Percentiles rank a stretch among this genome's conserved stretches.
These are phyloP conservation scores for Fusarium papillatum DNA, from an alignment of 2,329 filamentous ascomycete species.

Conservation along the genomic window DNA sequence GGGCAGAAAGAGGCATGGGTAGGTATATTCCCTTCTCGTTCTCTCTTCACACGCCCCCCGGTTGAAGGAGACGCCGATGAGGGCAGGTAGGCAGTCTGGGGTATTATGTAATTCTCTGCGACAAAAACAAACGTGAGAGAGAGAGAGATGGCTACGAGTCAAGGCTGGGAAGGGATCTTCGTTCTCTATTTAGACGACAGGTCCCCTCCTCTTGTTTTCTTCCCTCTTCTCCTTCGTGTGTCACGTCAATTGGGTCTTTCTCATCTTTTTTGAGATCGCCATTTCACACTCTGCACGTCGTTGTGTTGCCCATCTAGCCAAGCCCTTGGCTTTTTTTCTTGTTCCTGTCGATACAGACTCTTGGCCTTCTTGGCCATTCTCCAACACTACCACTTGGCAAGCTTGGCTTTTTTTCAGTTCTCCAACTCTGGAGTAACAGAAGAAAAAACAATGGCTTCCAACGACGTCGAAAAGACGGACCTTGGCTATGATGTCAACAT, in stretches of 20 bases:
- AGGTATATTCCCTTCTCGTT: not conserved
- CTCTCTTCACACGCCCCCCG: not conserved
- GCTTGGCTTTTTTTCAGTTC: not conserved
- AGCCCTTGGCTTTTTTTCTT: constrained; percentile 20
- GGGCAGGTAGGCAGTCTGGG: not conserved
- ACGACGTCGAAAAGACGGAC: constrained; percentile 43
- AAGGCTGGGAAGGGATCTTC: not conserved
- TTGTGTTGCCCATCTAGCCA: constrained; percentile 9
- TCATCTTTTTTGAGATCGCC: not conserved
- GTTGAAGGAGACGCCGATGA: constrained; percentile 1
- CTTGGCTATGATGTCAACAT: constrained; percentile 36
- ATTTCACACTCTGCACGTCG: not conserved
- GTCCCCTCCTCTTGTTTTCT: not conserved
- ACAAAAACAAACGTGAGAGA: not conserved
- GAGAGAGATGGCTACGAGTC: not conserved
- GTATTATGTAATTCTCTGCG: not conserved
- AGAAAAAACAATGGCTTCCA: not conserved
- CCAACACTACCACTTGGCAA: not conserved
- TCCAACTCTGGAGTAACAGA: not conserved
- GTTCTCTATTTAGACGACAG: constrained; percentile 1
- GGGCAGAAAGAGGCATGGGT: not conserved
- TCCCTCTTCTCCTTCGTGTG: not conserved
- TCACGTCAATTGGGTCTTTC: constrained; percentile 5
- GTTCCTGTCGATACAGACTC: not conserved
- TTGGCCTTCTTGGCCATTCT: constrained; percentile 23